A percentile compares a stretch with the other conserved stretches of the same genome.
phyloP scores from a whole-genome alignment of 352 stramenopile species.

The Phytopythium sindhum region DNA sequence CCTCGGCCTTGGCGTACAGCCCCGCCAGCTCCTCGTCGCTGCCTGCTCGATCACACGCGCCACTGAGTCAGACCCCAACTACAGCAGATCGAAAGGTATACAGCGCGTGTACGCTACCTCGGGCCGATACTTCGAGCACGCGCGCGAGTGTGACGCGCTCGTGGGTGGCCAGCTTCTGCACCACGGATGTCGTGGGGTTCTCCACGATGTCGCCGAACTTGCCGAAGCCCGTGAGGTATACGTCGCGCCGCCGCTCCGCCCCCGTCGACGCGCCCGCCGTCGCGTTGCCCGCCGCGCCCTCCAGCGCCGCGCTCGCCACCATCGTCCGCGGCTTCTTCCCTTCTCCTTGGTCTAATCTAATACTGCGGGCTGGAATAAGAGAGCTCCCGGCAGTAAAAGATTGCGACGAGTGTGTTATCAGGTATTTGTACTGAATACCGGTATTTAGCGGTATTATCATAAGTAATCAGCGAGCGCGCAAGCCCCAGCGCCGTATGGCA shows the following conservation, averaged over 20 bases:
- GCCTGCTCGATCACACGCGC: conserved; percentile 10
- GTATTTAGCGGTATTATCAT: too few species aligned
- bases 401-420: too few species aligned
- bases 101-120: too few species aligned
- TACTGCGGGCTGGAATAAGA: background rate
- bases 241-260: conserved; percentile 31
- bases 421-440: too few species aligned
- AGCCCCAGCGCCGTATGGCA: too few species aligned
- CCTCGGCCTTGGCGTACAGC: conserved; percentile 30
- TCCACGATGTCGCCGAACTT: conserved; percentile 81
- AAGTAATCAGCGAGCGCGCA: too few species aligned
- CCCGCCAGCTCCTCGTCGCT: conserved; percentile 22
- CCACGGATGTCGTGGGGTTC: conserved; percentile 73
- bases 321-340: background rate
- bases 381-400: too few species aligned
- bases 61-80: background rate
- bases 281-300: conserved; percentile 5
- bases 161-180: conserved; percentile 47
- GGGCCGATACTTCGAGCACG: conserved; percentile 71
- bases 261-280: conserved; percentile 4
- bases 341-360: background rate
- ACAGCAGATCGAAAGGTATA: too few species aligned
- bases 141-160: conserved; percentile 58
- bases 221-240: conserved; percentile 83
- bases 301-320: conserved; percentile 1